Base-by-base conservation (phyloP, 1,139 yeast genomes). In the Debaryomycetaceae sp. region DNA sequence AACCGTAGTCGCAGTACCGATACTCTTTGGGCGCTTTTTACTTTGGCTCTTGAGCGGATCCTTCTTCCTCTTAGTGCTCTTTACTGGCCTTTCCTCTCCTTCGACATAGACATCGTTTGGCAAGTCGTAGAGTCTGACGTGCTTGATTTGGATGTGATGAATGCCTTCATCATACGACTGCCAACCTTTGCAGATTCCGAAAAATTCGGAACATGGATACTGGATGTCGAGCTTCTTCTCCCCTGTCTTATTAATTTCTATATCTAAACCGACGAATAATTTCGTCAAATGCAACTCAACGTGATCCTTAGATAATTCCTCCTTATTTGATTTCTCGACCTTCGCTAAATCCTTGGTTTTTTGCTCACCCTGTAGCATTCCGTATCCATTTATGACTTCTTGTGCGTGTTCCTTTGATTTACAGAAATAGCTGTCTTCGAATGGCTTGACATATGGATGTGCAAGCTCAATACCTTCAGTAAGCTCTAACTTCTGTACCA, bases 151-250 rank as follows among this genome's bases (percentile, higher is more conserved):
- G 48, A 85, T 68, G 27, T 78, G 76, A 60, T 84, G 75, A n/a
- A 75, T 64, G 37, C 79, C 78, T 45, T 78, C 84, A 52, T 84
- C 79, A 57, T 78, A 93, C 36, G 74, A 72, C 11, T 75, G 72
- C 83, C 93, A 88, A 36, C 81, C 75, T 53, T 88, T 83, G 63
- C 97, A 88, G 14, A 89, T 68, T 43, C 77, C 83, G 65, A 77
- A 88, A 61, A 91, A 93, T 49, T 93, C 99, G 17, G 89, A 78
- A 59, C 98, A 91, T 7, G 98, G 97, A 54, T 84, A 78, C 56
- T 89, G 96, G 43, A 93, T 86, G 60, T 93, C 97, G 49, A 93
- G 75, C 55, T 83, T 84, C 57, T 80, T 83, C 33, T 72, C 80
- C 9, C 75, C 78, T 13, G 58, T 76, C 33, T 60, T 65, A 34